These are phyloP conservation scores for Colletotrichum gigasporum DNA, from an alignment of 2,329 filamentous ascomycete species.

Conservation along the genomic window DNA sequence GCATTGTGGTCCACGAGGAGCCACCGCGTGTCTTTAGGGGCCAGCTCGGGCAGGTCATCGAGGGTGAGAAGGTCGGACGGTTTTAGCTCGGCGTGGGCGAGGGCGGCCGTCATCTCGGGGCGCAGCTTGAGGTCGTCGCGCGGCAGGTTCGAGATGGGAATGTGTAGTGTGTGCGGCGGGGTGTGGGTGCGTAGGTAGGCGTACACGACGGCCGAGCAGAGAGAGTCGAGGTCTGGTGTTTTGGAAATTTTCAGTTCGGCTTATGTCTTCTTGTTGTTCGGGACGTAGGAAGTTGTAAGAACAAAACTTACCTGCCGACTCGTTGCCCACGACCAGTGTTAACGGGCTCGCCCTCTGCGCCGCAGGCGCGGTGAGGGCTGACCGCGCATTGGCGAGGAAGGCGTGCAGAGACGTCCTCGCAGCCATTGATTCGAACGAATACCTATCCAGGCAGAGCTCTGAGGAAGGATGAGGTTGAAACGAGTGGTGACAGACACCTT, in stretches of 20 bases:
- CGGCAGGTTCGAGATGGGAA: constrained; percentile 78
- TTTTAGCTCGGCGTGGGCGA: constrained; percentile 67
- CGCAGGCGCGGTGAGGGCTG: constrained; percentile 54
- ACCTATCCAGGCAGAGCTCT: background rate
- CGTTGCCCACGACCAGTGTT: constrained; percentile 73
- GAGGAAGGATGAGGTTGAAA: background rate
- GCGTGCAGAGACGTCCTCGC: constrained; percentile 52
- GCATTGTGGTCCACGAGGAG: constrained; percentile 84
- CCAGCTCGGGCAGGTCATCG: constrained; percentile 58
- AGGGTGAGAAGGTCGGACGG: constrained; percentile 72
- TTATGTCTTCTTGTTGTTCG: background rate
- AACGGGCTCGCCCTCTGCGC: constrained; percentile 57
- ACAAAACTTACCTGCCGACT: constrained; percentile 66
- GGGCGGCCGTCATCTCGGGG: constrained; percentile 75
- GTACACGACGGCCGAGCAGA: constrained; percentile 77
- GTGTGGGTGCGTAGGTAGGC: constrained; percentile 77
- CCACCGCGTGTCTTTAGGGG: constrained; percentile 70
- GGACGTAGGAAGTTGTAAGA: too few species aligned
- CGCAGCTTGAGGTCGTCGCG: constrained; percentile 75
- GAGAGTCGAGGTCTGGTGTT: constrained; percentile 77
- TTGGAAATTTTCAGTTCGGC: background rate
- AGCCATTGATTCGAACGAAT: too few species aligned
- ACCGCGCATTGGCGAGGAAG: constrained; percentile 62
- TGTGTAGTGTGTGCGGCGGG: constrained; percentile 65
- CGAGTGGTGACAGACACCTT: background rate